Evolutionary conservation across 2,329 filamentous ascomycete genomes (phyloP).

Genomic region (Immersiporthe knoxdaviesiana): DNA sequence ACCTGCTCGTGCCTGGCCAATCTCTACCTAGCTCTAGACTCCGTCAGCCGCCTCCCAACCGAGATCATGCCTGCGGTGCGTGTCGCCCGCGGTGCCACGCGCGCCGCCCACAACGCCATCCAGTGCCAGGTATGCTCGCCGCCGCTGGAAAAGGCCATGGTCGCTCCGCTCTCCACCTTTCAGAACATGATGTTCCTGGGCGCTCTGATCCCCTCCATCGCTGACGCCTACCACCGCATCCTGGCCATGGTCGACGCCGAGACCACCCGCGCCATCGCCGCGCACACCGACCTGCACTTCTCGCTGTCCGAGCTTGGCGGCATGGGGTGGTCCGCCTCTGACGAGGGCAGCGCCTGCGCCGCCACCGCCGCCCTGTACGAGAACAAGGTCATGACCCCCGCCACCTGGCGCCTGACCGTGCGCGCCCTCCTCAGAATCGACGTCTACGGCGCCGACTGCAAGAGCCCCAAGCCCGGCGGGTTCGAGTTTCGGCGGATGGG

Average conservation of each 20-base stretch:
- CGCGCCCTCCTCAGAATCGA: slow-evolving; percentile 59
- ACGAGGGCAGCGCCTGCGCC: slow-evolving; percentile 37
- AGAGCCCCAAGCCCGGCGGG: slow-evolving; percentile 28
- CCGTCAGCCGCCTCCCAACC: slow-evolving; percentile 50
- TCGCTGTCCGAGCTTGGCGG: slow-evolving; percentile 53
- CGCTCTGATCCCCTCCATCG: slow-evolving; percentile 60
- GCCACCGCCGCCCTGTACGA: slow-evolving; percentile 20
- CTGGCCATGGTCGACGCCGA: slow-evolving; percentile 59
- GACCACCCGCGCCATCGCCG: slow-evolving; percentile 46
- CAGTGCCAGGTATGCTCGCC: slow-evolving; percentile 55
- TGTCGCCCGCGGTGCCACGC: slow-evolving; percentile 51
- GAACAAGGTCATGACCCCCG: slow-evolving; percentile 52
- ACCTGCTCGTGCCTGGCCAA: slow-evolving; percentile 53
- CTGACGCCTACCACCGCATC: slow-evolving; percentile 60
- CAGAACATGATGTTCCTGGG: slow-evolving; percentile 64
- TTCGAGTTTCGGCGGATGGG: slow-evolving; percentile 45
- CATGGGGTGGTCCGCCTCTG: slow-evolving; percentile 46
- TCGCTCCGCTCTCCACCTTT: slow-evolving; percentile 51
- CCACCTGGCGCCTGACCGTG: slow-evolving; percentile 57
- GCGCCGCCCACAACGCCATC: slow-evolving; percentile 54
- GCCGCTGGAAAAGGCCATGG: slow-evolving; percentile 32
- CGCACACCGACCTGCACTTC: slow-evolving; percentile 49
- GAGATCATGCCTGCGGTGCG: slow-evolving; percentile 52
- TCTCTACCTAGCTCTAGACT: slow-evolving; percentile 55
- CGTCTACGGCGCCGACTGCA: slow-evolving; percentile 55